Base-by-base conservation (phyloP, 768 basidiomycete genomes). In the Serendipita sp. region DNA sequence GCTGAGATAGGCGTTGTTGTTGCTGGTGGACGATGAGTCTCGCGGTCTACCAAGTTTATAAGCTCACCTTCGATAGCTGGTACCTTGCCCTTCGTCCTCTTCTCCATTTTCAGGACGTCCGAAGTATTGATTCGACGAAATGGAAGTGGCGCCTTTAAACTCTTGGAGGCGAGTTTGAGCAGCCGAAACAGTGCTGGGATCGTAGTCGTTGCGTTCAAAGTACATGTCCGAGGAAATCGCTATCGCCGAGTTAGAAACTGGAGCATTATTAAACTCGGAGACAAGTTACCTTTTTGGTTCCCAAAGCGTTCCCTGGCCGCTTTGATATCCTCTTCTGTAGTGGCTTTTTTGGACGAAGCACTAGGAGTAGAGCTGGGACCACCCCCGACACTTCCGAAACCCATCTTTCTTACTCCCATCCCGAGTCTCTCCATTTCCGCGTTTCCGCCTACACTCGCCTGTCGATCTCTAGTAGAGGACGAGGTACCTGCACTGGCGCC, bases 211-310 rank as follows among this genome's bases (percentile, higher is more conserved):
- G 45, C 95, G 82, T 27, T 86, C 91, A 72, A 98, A 98, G 78
- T 87, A 97, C 89, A 93, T 92, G 71, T 98, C 96, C 2, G 92
- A 95, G 3, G 94, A 97, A 72, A 99, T 99, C 63, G 83, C 92
- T 60, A 2, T n/a, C 10, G 33, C 27, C 11, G 3, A 10, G 10
- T 11, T 36, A 5, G 48, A 8, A 23, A 60, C 16, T 34, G 74
- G n/a, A 5, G 18, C 6, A 50, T 6, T 31, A 8, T 31, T 5
- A 50, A 8, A 8, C n/a, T 18, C 5, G n/a, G 18, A 18, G n/a
- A 18, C 8, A 50, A 60, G 27, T 1, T 34, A 60, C 55, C 55
- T 72, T 97, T 99, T 72, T 98, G 96, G 65, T 71, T 73, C 1
- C 91, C 90, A 72, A 98, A 99, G 69, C 89, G 91, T 5, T 94